Conservation (phyloP, 352 stramenopile species). For the Globisporangium nunn region DNA sequence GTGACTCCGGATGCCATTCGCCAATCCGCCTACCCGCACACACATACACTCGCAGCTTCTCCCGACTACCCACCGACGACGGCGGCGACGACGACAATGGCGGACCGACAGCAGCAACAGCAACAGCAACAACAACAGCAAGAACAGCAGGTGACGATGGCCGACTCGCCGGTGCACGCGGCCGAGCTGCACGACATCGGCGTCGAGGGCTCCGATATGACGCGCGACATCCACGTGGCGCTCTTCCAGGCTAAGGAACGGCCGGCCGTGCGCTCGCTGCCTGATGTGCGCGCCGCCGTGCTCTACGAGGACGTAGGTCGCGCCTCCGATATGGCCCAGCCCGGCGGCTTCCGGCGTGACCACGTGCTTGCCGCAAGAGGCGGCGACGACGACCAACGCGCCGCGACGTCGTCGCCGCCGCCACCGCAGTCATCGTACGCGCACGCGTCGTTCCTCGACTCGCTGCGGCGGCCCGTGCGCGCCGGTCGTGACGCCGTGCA, state of each 20-base stretch:
- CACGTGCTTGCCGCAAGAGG: slow-evolving; percentile 35
- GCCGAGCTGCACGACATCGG: slow-evolving; percentile 42
- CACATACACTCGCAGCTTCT: background rate
- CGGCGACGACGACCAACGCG: slow-evolving; percentile 18
- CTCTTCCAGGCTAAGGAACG: slow-evolving; percentile 50
- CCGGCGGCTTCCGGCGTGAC: slow-evolving; percentile 45
- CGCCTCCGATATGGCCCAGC: slow-evolving; percentile 45
- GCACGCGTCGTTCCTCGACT: slow-evolving; percentile 44
- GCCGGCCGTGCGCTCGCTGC: slow-evolving; percentile 32
- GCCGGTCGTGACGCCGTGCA: slow-evolving; percentile 23
- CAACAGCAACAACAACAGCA: background rate
- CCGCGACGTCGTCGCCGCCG: slow-evolving; percentile 6
- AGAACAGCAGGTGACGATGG: background rate
- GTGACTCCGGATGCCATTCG: background rate
- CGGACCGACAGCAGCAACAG: background rate
- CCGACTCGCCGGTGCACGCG: slow-evolving; percentile 8
- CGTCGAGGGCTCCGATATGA: slow-evolving; percentile 60
- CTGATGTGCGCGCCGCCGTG: slow-evolving; percentile 48
- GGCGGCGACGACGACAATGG: background rate
- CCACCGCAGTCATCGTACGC: slow-evolving; percentile 25
- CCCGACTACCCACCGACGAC: background rate
- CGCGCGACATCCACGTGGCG: slow-evolving; percentile 58
- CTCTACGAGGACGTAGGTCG: slow-evolving; percentile 52
- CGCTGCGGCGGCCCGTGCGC: slow-evolving; percentile 11
- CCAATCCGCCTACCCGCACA: background rate